phyloP scores from a whole-genome alignment of 345 rosid genomes.

The Eucalyptus cloeziana region DNA sequence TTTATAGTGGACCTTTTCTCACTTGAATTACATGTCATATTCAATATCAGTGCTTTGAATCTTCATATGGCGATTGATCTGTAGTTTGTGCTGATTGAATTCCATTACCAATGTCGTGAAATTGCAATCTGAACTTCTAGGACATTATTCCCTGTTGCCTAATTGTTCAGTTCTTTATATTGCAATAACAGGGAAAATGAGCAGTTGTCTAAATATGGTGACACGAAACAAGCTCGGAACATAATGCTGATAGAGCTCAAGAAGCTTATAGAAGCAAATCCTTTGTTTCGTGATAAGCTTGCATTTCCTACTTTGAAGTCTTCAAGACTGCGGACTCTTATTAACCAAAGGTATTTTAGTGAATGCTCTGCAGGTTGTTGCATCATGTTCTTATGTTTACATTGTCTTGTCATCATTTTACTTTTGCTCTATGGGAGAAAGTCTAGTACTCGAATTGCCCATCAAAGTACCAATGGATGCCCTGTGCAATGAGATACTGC shows the following conservation, averaged over 20 bases:
- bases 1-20: neutral
- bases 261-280: slow-evolving; percentile 70
- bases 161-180: neutral
- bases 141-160: neutral
- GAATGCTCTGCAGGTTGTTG: neutral
- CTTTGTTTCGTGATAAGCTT: slow-evolving; percentile 65
- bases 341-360: slow-evolving; percentile 54
- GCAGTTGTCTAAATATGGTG: slow-evolving; percentile 67
- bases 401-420: neutral
- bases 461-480: neutral
- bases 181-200: slow-evolving; percentile 46
- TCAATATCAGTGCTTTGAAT: neutral
- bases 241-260: slow-evolving; percentile 63
- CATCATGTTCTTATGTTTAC: neutral
- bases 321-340: slow-evolving; percentile 60
- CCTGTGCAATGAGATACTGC: neutral
- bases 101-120: neutral
- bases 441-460: neutral
- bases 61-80: neutral
- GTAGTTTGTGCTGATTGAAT: neutral
- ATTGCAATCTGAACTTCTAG: neutral
- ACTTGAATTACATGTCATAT: neutral
- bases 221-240: slow-evolving; percentile 54
- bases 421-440: neutral
- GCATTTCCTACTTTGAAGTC: slow-evolving; percentile 53